A percentile compares a stretch with the other conserved stretches of the same genome.
Evolutionary conservation across 2,329 filamentous ascomycete genomes (phyloP).

Genomic region (Chaetomium strumarium): DNA sequence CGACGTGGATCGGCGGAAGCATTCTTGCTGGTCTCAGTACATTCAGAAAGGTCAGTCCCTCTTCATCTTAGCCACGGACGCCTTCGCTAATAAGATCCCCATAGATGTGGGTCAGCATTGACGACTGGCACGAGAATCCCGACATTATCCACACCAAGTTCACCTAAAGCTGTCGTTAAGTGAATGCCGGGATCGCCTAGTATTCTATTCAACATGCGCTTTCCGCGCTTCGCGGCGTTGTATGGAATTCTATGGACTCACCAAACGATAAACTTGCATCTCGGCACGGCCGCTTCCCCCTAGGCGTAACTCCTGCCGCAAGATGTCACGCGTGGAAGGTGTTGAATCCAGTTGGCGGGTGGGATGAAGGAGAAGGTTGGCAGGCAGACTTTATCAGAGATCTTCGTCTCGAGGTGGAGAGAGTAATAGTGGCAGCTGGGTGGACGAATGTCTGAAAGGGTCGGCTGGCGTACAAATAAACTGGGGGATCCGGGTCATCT

Average conservation of each 20-base stretch:
- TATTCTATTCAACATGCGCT: too few relatives aligned
- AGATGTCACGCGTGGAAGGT: too few relatives aligned
- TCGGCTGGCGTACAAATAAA: neutral
- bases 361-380: too few relatives aligned
- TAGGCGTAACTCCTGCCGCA: too few relatives aligned
- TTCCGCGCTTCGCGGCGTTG: too few relatives aligned
- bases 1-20: slow-evolving; percentile 97
- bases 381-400: too few relatives aligned
- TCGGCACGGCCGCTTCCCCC: too few relatives aligned
- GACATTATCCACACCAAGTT: slow-evolving; percentile 99
- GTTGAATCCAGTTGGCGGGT: too few relatives aligned
- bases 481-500: too few relatives aligned
- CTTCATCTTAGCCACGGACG: neutral
- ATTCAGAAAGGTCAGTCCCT: slow-evolving; percentile 75
- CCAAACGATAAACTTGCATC: too few relatives aligned
- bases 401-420: neutral
- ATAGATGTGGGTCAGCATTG: slow-evolving; percentile 99
- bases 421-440: neutral
- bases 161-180: slow-evolving; percentile 49
- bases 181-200: neutral
- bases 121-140: slow-evolving; percentile 99
- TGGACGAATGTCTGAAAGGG: neutral
- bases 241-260: too few relatives aligned
- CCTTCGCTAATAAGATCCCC: neutral
- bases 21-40: slow-evolving; percentile 95